Evolutionary conservation across 768 basidiomycete genomes (phyloP), one percentile per base, ranked within the genome.

Genomic region (Leucocoprinus leucothites): DNA sequence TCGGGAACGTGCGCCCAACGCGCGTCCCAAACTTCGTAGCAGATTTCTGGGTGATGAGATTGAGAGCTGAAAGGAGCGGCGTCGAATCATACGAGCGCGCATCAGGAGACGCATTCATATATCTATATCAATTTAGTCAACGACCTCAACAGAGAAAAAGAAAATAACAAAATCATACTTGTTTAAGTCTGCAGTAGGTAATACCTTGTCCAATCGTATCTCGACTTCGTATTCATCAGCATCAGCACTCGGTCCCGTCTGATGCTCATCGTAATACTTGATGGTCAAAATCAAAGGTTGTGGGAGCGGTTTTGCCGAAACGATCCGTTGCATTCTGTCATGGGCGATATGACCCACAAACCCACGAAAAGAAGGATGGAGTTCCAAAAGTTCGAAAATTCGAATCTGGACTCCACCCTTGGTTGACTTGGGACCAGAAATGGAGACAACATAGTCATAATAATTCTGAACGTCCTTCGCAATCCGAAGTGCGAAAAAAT

Each of bases 401-500:
- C 84, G 79, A 9, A 58, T 67, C 63, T 76, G 79, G 14, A 79
- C 64, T 11, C 75, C 63, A 19, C 73, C 72, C 0, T 75, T 70
- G 24, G 73, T 69, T 0, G 71, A 69, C 50, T 72, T 73, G 0
- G 82, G 81, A 22, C 54, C 54, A 9, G 64, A 65, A 45, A 84
- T 78, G 24, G 74, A 68, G 41, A 86, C 72, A 16, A 65, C 66
- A 61, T 86, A 87, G 55, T 86, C 83, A 61, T 75, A 82, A 11
- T 82, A 60, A 0, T 71, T 67, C 9, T 42, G 54, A 0, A 72
- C 71, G 42, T 75, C 74, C 3, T 75, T 74, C 3, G 73, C 71
- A 19, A 78, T 60, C 19, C 63, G 71, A 13, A 86, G 60, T 0
- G 82, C 62, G 62, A 85, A 85, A 69, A 85, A 85, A 63, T 86